Evolutionary conservation across 164 flowering plant species (phyloP).

Genomic region (Stephania cephalantha): DNA sequence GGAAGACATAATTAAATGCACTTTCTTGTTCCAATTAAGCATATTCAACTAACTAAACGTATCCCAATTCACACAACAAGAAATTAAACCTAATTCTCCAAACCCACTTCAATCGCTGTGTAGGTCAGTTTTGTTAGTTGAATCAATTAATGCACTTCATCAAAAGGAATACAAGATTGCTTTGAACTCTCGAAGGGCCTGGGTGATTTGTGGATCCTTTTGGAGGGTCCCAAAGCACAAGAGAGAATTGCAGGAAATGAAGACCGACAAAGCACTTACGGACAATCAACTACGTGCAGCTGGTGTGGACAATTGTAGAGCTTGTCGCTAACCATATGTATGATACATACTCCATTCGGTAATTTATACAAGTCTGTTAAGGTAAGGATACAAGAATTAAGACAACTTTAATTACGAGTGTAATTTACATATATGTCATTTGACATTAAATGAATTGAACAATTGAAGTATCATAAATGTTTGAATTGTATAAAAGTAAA

Average conservation of each 20-base stretch:
- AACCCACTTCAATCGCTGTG: neutral
- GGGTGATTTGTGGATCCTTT: neutral
- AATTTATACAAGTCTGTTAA: too few relatives aligned
- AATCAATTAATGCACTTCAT: neutral
- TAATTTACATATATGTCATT: too few relatives aligned
- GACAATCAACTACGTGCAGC: conserved; percentile 1
- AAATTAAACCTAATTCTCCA: neutral
- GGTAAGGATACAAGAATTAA: too few relatives aligned
- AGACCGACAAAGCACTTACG: neutral
- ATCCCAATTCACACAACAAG: neutral
- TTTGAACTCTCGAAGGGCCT: neutral
- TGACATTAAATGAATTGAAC: too few relatives aligned
- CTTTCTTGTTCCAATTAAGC: too few relatives aligned
- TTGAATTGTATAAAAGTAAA: too few relatives aligned
- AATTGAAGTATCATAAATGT: too few relatives aligned
- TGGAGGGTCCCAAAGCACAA: neutral
- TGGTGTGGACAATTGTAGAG: neutral
- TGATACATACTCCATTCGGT: too few relatives aligned
- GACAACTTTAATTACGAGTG: too few relatives aligned
- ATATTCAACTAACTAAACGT: too few relatives aligned
- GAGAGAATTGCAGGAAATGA: neutral
- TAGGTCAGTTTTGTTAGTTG: too few relatives aligned
- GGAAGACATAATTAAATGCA: too few relatives aligned
- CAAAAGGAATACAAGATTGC: neutral
- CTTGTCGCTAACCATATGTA: neutral